A percentile compares a stretch with the other conserved stretches of the same genome.
Evolutionary conservation across 1,284 basidiomycete genomes (phyloP).

Genomic region (Melampsora americana): DNA sequence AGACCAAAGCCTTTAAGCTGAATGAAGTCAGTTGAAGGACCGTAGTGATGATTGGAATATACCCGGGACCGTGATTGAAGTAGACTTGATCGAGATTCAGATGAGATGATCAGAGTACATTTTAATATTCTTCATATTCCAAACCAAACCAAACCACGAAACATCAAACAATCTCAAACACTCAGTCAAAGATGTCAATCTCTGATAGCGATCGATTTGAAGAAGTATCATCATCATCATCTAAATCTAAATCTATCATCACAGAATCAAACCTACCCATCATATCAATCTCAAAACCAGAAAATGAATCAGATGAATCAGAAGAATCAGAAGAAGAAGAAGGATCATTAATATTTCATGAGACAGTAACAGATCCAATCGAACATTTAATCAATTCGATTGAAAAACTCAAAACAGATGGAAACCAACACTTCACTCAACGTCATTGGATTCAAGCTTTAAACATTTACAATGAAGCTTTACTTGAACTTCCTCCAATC

Average conservation of each 20-base stretch:
- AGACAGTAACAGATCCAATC: neutral
- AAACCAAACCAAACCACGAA: too few species aligned
- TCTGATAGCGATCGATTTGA: neutral
- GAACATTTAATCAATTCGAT: neutral
- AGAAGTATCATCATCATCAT: neutral
- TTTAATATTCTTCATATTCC: too few species aligned
- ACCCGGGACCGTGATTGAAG: too few species aligned
- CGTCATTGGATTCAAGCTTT: conserved; percentile 19
- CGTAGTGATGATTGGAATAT: too few species aligned
- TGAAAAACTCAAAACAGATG: conserved; percentile 26
- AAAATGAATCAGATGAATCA: neutral
- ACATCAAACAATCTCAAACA: too few species aligned
- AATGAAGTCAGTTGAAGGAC: too few species aligned
- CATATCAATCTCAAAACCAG: conserved; percentile 1
- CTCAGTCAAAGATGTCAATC: neutral
- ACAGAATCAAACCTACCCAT: neutral
- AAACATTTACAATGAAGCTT: conserved; percentile 12
- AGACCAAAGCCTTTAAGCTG: too few species aligned
- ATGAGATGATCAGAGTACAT: too few species aligned
- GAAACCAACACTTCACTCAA: conserved; percentile 5
- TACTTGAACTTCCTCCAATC: conserved; percentile 7
- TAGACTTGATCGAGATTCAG: too few species aligned
- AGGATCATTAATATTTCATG: conserved; percentile 3
- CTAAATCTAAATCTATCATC: neutral
- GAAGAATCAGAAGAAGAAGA: neutral